Base-by-base conservation (phyloP, 2,329 filamentous ascomycete species). In the Acrocalymma vagum region DNA sequence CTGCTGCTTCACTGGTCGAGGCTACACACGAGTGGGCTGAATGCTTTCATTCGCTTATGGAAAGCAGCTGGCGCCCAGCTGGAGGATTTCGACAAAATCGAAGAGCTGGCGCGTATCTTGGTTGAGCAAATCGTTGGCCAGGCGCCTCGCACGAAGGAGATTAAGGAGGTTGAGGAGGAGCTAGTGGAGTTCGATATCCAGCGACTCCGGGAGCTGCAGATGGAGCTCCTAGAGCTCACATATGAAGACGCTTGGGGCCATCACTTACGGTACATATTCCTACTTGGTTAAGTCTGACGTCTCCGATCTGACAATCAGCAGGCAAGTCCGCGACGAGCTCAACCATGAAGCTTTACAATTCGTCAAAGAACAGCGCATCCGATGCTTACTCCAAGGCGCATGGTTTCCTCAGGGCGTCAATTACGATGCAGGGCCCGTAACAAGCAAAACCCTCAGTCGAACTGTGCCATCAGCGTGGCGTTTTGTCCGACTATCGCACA, bases 161-260 rank as follows among this genome's bases (percentile, higher is more conserved):
- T 97, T 14, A 76, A 86, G 30, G 90, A 95, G 55, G 83, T 96
- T 1, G 93, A 97, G 70, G 91, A 95, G 53, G 92, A 96, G 47
- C 78, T 99, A 43, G 79, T 83, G 6, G 88, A 92, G 55, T 93
- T 90, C 63, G 91, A 96, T 53, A 87, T 91, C 56, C 76, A 80
- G 29, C 82, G 85, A 25, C 77, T 97, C 38, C 83, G 94, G 35
- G 85, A 91, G 62, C 76, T 96, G 38, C 94, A 99, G 70, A 96
- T 97, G 91, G 88, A 95, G 55, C 78, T 96, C 9, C 77, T 97
- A 4, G 90, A 95, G 65, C 77, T 94, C 51, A 89, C 90, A 0
- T 97, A 97, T 63, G 93, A 97, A 67, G 90, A 95, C 65, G 88
- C 88, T 32, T 99, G 94, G 94, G 92, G 92, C 9, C 83, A 88